A percentile compares a stretch with the other conserved stretches of the same genome.
Evolutionary conservation across 169 alveolate species (phyloP).

Genomic region (Neospora caninum): DNA sequence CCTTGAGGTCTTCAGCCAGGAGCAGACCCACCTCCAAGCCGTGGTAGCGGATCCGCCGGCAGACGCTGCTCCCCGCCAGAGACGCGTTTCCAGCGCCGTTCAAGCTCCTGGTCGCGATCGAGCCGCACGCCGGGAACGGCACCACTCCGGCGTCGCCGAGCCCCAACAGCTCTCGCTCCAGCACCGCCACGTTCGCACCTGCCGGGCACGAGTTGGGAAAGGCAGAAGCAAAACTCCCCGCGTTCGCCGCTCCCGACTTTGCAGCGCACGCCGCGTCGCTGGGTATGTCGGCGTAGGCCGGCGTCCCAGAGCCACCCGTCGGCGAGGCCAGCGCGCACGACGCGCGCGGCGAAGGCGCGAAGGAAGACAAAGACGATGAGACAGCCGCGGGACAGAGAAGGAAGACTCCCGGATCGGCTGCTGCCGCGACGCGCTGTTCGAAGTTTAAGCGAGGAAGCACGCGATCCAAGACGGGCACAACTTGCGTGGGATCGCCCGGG

Average conservation of each 20-base stretch:
- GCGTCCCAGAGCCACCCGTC: background rate
- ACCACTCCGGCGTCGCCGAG: background rate
- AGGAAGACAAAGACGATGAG: constrained; percentile 2
- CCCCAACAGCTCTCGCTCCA: background rate
- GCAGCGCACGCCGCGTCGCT: background rate
- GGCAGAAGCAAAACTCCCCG: background rate
- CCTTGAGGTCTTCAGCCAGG: constrained; percentile 47
- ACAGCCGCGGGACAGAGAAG: constrained; percentile 40
- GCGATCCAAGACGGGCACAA: constrained; percentile 48
- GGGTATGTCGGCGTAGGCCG: background rate
- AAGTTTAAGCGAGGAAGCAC: constrained; percentile 26
- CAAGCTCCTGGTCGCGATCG: background rate
- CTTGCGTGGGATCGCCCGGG: background rate
- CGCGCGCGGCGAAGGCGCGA: background rate
- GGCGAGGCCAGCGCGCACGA: background rate
- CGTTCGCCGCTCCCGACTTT: background rate
- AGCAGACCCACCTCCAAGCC: constrained; percentile 56
- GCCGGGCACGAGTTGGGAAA: background rate
- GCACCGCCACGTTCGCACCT: background rate
- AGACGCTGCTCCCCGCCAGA: constrained; percentile 5
- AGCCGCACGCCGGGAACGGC: background rate
- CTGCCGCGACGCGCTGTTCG: constrained; percentile 38
- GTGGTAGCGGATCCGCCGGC: constrained; percentile 43
- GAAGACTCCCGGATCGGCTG: constrained; percentile 59
- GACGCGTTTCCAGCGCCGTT: background rate